These are phyloP conservation scores for Centaurea solstitialis DNA, from an alignment of 129 eudicot genomes.

Conservation along the genomic window DNA sequence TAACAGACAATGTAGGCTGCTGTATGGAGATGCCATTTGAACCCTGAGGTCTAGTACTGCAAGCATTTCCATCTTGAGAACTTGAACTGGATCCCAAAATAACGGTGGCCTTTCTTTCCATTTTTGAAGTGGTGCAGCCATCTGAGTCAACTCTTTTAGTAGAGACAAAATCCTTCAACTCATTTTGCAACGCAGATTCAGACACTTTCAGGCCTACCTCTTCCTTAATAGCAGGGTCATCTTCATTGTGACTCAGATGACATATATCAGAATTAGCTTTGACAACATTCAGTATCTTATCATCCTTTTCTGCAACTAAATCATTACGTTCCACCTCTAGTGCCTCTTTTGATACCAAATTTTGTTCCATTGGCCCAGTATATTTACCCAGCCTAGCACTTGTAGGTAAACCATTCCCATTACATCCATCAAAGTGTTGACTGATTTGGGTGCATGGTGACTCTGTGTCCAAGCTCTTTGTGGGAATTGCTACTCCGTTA, in stretches of 20 bases:
- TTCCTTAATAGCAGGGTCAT: constrained; percentile 35
- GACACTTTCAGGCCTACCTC: constrained; percentile 36
- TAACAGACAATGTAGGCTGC: constrained; percentile 31
- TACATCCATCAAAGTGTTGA: constrained; percentile 48
- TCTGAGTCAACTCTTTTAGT: constrained; percentile 34
- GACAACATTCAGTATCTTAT: constrained; percentile 22
- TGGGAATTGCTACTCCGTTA: constrained; percentile 23
- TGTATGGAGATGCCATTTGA: constrained; percentile 30
- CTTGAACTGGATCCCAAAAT: constrained; percentile 27
- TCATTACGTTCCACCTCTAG: constrained; percentile 31
- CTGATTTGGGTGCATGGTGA: constrained; percentile 60
- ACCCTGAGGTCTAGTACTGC: constrained; percentile 24
- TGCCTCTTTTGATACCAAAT: constrained; percentile 17
- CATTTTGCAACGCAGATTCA: constrained; percentile 29
- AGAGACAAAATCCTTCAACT: constrained; percentile 22
- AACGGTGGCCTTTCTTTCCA: constrained; percentile 31
- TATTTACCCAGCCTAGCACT: constrained; percentile 24
- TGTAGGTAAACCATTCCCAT: constrained; percentile 40
- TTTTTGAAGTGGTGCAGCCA: constrained; percentile 29
- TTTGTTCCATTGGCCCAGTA: constrained; percentile 48
- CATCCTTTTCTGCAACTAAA: constrained; percentile 34
- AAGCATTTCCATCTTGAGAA: constrained; percentile 32
- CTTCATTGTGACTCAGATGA: constrained; percentile 34
- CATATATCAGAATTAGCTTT: constrained; percentile 19
- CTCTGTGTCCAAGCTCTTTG: constrained; percentile 65